Base-by-base conservation (phyloP, 768 basidiomycete genomes). In the Ramaria sp. region DNA sequence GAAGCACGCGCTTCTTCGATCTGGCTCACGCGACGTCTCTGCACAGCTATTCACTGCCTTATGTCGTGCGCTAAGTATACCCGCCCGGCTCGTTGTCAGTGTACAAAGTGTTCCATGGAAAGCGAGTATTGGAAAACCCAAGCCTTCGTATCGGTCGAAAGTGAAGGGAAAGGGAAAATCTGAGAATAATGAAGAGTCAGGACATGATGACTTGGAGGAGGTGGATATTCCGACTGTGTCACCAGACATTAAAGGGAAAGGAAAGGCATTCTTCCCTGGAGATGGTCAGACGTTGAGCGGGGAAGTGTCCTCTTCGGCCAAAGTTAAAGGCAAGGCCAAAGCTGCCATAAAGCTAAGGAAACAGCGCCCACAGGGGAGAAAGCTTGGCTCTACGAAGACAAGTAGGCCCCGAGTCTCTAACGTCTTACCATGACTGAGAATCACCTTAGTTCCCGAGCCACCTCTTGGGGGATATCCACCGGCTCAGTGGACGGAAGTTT, bases 401-500 rank as follows among this genome's bases (percentile, higher is more conserved):
- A 32, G 60, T 61, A 58, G 32, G 39, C 24, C 38, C 3, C 16
- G 2, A 18, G 25, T 47, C 6, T 47, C 15, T 8, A 16, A 6
- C 6, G 48, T 49, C 25, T 16, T 38, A 36, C 37, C 9, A 12
- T 37, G 25, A 42, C 22, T n/a, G 8, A 28, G 20, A 38, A 18
- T 20, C 34, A 27, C n/a, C 24, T 30, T 28, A 28, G 51, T 30
- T 10, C 36, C 52, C 1, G 56, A 52, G 16, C 58, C 61, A 25
- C 60, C 61, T 5, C 20, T 39, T 13, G 49, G 71, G 69, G 36
- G 73, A 59, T 50, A 82, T 9, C 83, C 91, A 3, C 94, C 95
- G 0, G 84, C 93, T 3, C 90, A 93, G 67, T 99, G 96, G 96
- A 89, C 88, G 0, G 96, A 99, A 67, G 89, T 96, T 0, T 99